Base-by-base conservation (phyloP, 2,329 filamentous ascomycete species). In the Chalaropsis thielavioides region DNA sequence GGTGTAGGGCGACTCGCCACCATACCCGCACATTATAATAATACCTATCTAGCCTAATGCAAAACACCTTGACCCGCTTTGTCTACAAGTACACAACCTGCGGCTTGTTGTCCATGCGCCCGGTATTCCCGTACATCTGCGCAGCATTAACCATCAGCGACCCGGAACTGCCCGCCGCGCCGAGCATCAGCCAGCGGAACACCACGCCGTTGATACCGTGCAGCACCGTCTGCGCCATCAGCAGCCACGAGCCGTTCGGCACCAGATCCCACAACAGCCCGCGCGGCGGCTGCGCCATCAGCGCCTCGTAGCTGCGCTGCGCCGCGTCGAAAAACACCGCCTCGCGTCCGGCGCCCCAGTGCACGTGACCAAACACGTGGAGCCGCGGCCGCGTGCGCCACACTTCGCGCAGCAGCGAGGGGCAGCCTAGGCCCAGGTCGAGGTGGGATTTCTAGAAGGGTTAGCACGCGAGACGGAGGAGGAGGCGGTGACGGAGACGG, bases 301-400 rank as follows among this genome's bases (percentile, higher is more conserved):
- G 78, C n/a, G 78, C 76, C 74, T 92, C 89, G 74, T 90, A 91
- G 1, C 81, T 81, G 40, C 76, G 76, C 74, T 95, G 89, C 67
- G 83, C 82, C 31, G 84, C 81, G 73, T 94, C 89, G 80, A 88
- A 95, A 74, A 83, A 87, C 10, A 88, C 80, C 0, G 84, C 74
- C 70, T 91, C 84, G 54, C 77, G 78, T 17, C 90, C 91, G 58
- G 87, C 82, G 8, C 84, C 88, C 71, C 81, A 87, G 75, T 96
- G 91, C 27, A 92, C 81, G 74, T 96, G 91, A 0, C 90, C 91
- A 72, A 94, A 95, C 60, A 95, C 81, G 73, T 95, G 90, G 15
- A 95, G 76, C 13, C 78, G 78, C 0, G 91, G 91, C 68, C 83
- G 84, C 11, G 90, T 83, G 43, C 87, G 82, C 84, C 87, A 89